Evolutionary conservation across 768 basidiomycete species (phyloP).

Genomic region (Coprinopsis sp.): DNA sequence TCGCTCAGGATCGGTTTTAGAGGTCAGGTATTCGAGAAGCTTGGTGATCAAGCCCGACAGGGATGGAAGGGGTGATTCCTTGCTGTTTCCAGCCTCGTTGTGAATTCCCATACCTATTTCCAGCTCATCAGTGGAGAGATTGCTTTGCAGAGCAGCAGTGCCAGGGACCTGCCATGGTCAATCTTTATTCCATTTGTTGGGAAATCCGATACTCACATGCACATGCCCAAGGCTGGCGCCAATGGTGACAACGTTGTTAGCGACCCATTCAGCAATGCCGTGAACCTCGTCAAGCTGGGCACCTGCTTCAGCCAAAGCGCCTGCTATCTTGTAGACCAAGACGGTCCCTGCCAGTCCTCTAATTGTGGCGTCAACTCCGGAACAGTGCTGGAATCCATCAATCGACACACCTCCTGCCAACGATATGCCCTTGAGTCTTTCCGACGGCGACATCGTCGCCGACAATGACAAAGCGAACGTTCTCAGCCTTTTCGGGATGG

Average conservation of each 20-base stretch:
- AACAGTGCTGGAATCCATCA: background rate
- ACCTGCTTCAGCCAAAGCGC: constrained; percentile 69
- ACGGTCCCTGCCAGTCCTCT: constrained; percentile 82
- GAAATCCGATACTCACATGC: constrained; percentile 47
- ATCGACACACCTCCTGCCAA: constrained; percentile 65
- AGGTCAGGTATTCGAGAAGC: constrained; percentile 66
- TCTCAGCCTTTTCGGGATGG: constrained; percentile 61
- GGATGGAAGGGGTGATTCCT: constrained; percentile 66
- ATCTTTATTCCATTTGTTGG: background rate
- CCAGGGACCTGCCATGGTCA: constrained; percentile 64
- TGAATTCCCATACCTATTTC: constrained; percentile 93
- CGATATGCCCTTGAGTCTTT: constrained; percentile 72
- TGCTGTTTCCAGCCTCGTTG: constrained; percentile 76
- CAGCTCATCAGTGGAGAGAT: constrained; percentile 59
- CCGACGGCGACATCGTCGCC: constrained; percentile 91
- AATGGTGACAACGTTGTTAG: constrained; percentile 70
- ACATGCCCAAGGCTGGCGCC: constrained; percentile 88
- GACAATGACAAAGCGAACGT: constrained; percentile 74
- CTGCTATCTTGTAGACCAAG: constrained; percentile 87
- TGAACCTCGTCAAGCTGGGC: constrained; percentile 67
- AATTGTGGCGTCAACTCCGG: background rate
- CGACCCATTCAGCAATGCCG: constrained; percentile 57
- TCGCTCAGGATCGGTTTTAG: constrained; percentile 70
- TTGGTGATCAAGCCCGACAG: constrained; percentile 65
- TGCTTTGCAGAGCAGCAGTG: constrained; percentile 52